Conservation (phyloP, 1,139 yeast genomes). For the Protomyces inundatus region DNA sequence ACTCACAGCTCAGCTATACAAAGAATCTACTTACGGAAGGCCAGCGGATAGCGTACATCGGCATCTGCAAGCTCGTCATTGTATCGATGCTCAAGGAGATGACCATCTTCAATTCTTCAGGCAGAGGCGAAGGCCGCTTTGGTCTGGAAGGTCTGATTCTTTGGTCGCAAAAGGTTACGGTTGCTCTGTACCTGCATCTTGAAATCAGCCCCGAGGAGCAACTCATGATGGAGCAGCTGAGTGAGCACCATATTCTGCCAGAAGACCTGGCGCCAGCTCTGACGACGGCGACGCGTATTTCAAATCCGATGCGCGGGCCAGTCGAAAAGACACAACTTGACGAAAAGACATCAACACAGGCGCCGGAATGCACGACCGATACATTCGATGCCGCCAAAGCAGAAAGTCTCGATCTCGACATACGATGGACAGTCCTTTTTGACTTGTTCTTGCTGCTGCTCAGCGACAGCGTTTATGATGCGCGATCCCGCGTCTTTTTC, state of each 20-base stretch:
- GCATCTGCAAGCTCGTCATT: constrained; percentile 67
- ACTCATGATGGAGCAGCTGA: constrained; percentile 78
- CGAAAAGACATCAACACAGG: constrained; percentile 7
- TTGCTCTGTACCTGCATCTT: constrained; percentile 74
- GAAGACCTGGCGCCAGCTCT: constrained; percentile 62
- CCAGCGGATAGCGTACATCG: constrained; percentile 89
- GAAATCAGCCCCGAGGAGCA: constrained; percentile 68
- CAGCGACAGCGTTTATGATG: constrained; percentile 81
- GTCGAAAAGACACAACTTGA: constrained; percentile 30
- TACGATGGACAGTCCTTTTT: constrained; percentile 89
- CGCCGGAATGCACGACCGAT: constrained; percentile 16
- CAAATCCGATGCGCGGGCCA: constrained; percentile 40
- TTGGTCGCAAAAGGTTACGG: constrained; percentile 75
- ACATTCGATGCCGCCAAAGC: not conserved
- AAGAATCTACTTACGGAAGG: constrained; percentile 73
- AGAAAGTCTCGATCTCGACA: constrained; percentile 46
- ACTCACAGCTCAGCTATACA: constrained; percentile 70
- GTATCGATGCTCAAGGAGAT: constrained; percentile 77
- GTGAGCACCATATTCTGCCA: constrained; percentile 76
- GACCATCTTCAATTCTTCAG: constrained; percentile 55
- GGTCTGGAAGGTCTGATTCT: constrained; percentile 75
- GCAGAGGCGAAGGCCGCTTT: constrained; percentile 57
- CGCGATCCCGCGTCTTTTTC: constrained; percentile 76
- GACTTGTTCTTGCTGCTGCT: constrained; percentile 75
- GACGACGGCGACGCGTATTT: constrained; percentile 44